phyloP scores from a whole-genome alignment of 2,329 filamentous ascomycete genomes.

The Trichophaea hybrida region DNA sequence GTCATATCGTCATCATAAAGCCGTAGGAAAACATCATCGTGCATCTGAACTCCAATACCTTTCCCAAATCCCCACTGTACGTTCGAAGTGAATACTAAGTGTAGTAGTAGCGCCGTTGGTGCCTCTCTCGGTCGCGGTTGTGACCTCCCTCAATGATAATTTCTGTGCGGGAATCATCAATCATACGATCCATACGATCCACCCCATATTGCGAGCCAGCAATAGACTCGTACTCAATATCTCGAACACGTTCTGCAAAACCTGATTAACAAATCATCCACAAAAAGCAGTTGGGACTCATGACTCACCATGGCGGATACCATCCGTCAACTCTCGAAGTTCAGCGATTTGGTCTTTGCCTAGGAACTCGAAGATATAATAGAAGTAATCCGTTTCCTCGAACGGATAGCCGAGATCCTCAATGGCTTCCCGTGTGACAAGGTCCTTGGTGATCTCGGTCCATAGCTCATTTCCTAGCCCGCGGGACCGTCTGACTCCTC shows the following conservation, averaged over 20 bases:
- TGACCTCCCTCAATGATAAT: conserved; percentile 20
- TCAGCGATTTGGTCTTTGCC: conserved; percentile 71
- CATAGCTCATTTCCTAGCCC: conserved; percentile 55
- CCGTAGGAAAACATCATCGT: conserved; percentile 6
- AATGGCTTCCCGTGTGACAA: conserved; percentile 76
- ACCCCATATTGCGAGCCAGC: background rate
- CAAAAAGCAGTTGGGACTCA: conserved; percentile 34
- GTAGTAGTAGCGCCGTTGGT: conserved; percentile 19
- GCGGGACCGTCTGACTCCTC: conserved; percentile 53
- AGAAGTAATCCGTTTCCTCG: conserved; percentile 79
- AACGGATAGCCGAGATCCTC: conserved; percentile 72
- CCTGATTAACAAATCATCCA: conserved; percentile 32
- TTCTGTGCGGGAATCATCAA: conserved; percentile 18
- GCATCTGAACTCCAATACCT: no score
- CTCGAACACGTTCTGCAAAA: conserved; percentile 16
- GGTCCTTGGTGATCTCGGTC: conserved; percentile 93
- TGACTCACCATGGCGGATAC: conserved; percentile 51
- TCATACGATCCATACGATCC: background rate
- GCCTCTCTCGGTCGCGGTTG: background rate
- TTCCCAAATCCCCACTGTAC: no score
- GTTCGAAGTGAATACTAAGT: background rate
- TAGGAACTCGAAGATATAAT: conserved; percentile 85
- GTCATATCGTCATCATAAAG: conserved; percentile 9
- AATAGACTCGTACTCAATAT: conserved; percentile 22
- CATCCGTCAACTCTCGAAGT: conserved; percentile 67